phyloP scores from a whole-genome alignment of 2,329 filamentous ascomycete genomes.

The Tolypocladium inflatum region DNA sequence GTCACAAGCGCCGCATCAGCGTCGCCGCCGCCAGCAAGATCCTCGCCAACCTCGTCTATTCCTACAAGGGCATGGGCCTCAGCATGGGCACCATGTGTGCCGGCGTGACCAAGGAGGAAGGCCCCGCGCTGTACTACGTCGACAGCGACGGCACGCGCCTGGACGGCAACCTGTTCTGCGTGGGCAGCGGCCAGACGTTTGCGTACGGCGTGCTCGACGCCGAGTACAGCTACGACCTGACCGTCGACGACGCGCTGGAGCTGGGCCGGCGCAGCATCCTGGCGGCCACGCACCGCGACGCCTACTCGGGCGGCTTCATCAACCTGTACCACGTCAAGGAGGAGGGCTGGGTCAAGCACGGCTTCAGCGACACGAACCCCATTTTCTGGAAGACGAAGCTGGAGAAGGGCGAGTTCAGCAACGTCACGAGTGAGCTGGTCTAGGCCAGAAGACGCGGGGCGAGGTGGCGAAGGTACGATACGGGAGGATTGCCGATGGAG shows the following conservation, averaged over 20 bases:
- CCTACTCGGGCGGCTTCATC: slow-evolving; percentile 97
- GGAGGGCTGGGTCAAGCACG: slow-evolving; percentile 97
- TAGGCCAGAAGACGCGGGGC: neutral
- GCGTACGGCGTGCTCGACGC: slow-evolving; percentile 97
- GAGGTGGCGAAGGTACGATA: neutral
- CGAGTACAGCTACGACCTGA: slow-evolving; percentile 85
- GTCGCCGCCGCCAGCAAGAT: slow-evolving; percentile 97
- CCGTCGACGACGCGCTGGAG: slow-evolving; percentile 80
- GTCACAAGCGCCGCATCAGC: slow-evolving; percentile 97
- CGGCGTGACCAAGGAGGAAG: slow-evolving; percentile 89
- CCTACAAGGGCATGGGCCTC: slow-evolving; percentile 97
- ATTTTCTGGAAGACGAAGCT: slow-evolving; percentile 99
- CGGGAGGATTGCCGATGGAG: neutral
- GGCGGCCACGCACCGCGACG: slow-evolving; percentile 92
- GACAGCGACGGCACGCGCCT: slow-evolving; percentile 87
- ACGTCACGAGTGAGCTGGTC: slow-evolving; percentile 71
- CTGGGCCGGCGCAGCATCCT: slow-evolving; percentile 87
- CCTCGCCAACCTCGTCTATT: slow-evolving; percentile 94
- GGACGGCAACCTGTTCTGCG: slow-evolving; percentile 92
- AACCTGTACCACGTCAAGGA: slow-evolving; percentile 99
- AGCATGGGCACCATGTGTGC: slow-evolving; percentile 99
- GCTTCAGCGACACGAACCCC: slow-evolving; percentile 95
- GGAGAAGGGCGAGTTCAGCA: slow-evolving; percentile 96
- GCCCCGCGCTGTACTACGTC: slow-evolving; percentile 97
- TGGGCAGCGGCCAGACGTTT: slow-evolving; percentile 96